These are phyloP conservation scores for Torulaspora maleeae DNA, from an alignment of 805 yeast species.

Conservation along the genomic window DNA sequence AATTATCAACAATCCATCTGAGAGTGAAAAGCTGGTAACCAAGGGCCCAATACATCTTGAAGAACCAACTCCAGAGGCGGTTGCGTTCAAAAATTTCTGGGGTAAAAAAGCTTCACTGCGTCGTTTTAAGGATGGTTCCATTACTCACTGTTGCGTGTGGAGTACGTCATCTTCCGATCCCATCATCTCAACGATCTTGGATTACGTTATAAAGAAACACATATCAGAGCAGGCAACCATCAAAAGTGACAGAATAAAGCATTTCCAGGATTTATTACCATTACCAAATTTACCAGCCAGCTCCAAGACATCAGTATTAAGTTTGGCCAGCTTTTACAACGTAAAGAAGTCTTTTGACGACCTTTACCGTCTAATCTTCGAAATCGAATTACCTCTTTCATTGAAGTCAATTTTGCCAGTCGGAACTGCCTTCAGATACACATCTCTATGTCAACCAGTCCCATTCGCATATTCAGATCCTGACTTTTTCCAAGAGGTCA, in stretches of 20 bases:
- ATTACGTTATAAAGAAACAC: constrained; percentile 61
- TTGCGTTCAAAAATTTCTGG: constrained; percentile 81
- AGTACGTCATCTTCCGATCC: constrained; percentile 51
- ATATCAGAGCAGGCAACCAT: constrained; percentile 41
- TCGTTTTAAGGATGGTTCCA: constrained; percentile 87
- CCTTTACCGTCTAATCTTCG: constrained; percentile 48
- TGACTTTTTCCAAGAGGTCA: constrained; percentile 72
- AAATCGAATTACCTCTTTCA: constrained; percentile 61
- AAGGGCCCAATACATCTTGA: constrained; percentile 74
- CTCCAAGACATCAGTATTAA: constrained; percentile 46
- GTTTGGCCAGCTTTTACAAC: constrained; percentile 41
- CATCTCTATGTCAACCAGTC: constrained; percentile 74
- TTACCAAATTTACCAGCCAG: constrained; percentile 56
- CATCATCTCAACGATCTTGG: constrained; percentile 58
- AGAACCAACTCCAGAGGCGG: constrained; percentile 49
- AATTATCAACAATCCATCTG: constrained; percentile 60
- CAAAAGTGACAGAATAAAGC: constrained; percentile 35
- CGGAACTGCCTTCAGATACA: constrained; percentile 67
- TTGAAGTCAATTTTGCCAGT: constrained; percentile 70
- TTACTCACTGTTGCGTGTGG: constrained; percentile 92
- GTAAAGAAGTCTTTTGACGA: constrained; percentile 53
- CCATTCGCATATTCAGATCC: constrained; percentile 74
- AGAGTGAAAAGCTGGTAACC: constrained; percentile 75
- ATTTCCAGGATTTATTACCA: constrained; percentile 52
- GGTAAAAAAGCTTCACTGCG: constrained; percentile 80